Base-by-base conservation (phyloP, 1,139 yeast species). In the Kurtzmaniella quercitrusa region DNA sequence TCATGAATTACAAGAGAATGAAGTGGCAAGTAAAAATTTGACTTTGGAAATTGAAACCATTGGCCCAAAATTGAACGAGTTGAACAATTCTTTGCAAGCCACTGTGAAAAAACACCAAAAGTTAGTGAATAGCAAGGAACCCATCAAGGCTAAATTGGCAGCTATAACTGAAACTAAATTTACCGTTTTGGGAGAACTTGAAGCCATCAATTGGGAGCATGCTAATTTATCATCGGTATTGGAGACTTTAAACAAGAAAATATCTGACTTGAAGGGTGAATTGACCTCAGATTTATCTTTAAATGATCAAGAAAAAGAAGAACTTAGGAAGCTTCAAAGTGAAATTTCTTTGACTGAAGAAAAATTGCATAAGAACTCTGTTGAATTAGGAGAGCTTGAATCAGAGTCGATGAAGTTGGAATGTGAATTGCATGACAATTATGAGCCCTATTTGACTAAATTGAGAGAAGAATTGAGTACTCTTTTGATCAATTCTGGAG, bases 381-480 rank as follows among this genome's bases (percentile, higher is more conserved):
- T 70, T 9, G 57, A 69, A 41, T 63, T 82, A 23, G 63, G 78
- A 2, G 73, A 66, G 7, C 50, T 80, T 17, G 87, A 85, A 46
- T 65, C 80, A 7, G 65, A 66, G 17, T 63, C 78, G n/a, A 73
- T 81, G 1, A 62, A 66, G 3, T 57, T 78, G 23, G 79, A 79
- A 43, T 74, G 86, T 4, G 90, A 84, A 50, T 60, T 88, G 41
- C 63, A 68, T 14, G 81, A 81, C 40, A 82, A 76, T 43, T 66
- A 57, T 43, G 52, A 49, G 29, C 73, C 73, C 0, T 62, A 60
- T 44, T 50, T 66, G 34, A 47, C 48, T 1, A 72, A 74, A 42
- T 31, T 31, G 14, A 31, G 14, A 8, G 18, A 31, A 31, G 36
- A 31, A 5, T 14, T 31, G 36, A 16, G 3, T 9, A 31, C 12